Base-by-base conservation (phyloP, 1,284 basidiomycete genomes). In the Chalciporus sp. region DNA sequence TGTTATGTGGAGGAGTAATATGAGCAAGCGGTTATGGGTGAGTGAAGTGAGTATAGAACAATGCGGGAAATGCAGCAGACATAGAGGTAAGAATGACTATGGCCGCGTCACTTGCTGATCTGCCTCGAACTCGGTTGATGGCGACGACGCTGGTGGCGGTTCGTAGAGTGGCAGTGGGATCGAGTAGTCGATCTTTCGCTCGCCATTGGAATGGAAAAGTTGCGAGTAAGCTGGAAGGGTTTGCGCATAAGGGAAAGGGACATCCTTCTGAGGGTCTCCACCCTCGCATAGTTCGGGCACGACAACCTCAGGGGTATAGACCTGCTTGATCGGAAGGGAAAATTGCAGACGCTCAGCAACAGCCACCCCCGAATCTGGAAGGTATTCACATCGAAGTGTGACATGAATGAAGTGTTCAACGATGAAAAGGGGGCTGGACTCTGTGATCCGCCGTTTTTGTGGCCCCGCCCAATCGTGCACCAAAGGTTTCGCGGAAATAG, bases 141-240 rank as follows among this genome's bases (percentile, higher is more conserved):
- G 58, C 27, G 50, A 59, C 27, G 54, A 48, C 16, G 45, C 33
- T 16, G 47, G 51, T 29, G 56, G 51, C 41, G 75, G 76, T 16
- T 76, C 73, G 62, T 91, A 91, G 14, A 80, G 73, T 0, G 89
- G 89, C 19, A 90, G 71, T 11, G 85, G 88, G n/a, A 72, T 70
- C 14, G 79, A 81, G 58, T 82, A 78, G 61, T 91, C 87, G 43
- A 88, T 75, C 69, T 83, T 87, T 49, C 79, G 77, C 53, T 89
- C 83, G 17, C 90, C 90, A 60, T 89, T 87, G 20, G 76, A 63
- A 62, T 91, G 73, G 69, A 84, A 92, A 17, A 92, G 76, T 56
- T 90, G 86, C 2, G 86, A 88, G 65, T 92, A 92, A 4, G 85
- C 79, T 2, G 90, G 90, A 14, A 91, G 80, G 27, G 67, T 70